These are phyloP conservation scores for Mycena vitilis DNA, from an alignment of 768 basidiomycete genomes.

Conservation along the genomic window DNA sequence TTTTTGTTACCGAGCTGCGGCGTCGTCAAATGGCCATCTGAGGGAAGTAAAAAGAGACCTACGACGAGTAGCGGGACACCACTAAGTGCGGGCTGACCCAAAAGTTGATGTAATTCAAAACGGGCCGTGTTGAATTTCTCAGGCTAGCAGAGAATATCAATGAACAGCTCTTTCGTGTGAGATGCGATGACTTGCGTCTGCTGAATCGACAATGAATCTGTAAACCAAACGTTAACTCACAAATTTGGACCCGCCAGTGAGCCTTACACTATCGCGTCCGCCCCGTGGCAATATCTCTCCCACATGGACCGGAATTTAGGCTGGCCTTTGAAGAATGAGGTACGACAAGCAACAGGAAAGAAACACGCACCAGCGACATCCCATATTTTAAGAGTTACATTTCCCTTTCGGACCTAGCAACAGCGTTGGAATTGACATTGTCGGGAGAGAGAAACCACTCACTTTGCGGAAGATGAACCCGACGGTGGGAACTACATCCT, in stretches of 20 bases:
- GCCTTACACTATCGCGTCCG: constrained; percentile 89
- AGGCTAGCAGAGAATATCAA: constrained; percentile 55
- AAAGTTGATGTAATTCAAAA: constrained; percentile 86
- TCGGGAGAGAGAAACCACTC: constrained; percentile 22
- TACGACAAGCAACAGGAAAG: constrained; percentile 6
- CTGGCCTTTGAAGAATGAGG: constrained; percentile 65
- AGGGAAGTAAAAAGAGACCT: constrained; percentile 43
- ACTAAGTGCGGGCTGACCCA: constrained; percentile 70
- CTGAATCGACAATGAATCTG: constrained; percentile 94
- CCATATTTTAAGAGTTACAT: constrained; percentile 94
- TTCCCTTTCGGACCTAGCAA: constrained; percentile 69
- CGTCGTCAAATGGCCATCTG: constrained; percentile 4
- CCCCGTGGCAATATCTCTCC: constrained; percentile 91
- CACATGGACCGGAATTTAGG: constrained; percentile 96
- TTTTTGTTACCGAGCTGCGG: constrained; percentile 92
- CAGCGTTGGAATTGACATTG: background rate
- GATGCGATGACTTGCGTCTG: constrained; percentile 68
- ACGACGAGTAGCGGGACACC: constrained; percentile 89
- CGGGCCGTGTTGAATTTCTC: constrained; percentile 86
- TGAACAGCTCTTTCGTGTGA: background rate
- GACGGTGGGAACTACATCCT: constrained; percentile 96
- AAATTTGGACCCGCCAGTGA: constrained; percentile 16
- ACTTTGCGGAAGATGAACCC: constrained; percentile 94
- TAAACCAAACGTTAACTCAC: background rate
- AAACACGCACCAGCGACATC: constrained; percentile 84